Evolutionary conservation across 352 stramenopile species (phyloP), one percentile per base, ranked within the genome.

Genomic region (Pythium phragmiticola): DNA sequence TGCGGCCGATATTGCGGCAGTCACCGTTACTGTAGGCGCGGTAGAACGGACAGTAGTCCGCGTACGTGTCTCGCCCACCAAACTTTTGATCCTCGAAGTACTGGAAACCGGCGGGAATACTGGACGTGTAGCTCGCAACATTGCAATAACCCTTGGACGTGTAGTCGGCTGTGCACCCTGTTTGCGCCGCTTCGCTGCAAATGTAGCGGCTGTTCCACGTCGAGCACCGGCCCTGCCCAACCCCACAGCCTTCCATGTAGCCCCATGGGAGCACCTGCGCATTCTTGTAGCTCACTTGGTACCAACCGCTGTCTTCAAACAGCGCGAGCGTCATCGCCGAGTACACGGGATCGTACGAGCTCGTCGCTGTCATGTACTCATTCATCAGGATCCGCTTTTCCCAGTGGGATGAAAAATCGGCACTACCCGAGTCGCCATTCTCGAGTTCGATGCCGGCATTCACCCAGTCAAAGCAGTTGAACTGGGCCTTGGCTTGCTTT

Each of bases 281-380:
- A 19, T 71, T 66, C 11, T 69, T 68, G 62, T 88, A 92, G 48
- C 72, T 82, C 34, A 89, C 81, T 56, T 87, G 76, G 59, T 94
- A 94, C 85, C 85, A 94, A 3, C 85, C 83, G 53, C 78, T 90
- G 61, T 94, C 85, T 61, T 88, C 83, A 63, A 94, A 92, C 36
- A 94, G 61, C 13, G 85, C 83, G 0, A 94, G 63, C 16, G 85
- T 92, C 23, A 94, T 69, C 7, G 77, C 70, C 30, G 81, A 91
- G 45, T 88, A 91, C 0, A 94, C 83, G 1, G 79, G 77, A 50
- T 90, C 87, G 55, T 89, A 87, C 46, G 80, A 76, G 36, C 76
- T 88, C 23, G 82, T 91, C 13, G 83, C 82, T 34, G 78, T 92
- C 85, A 94, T 94, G 60, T 90, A 92, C 66, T 94, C 85, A 41